Conservation (phyloP, 306 rosid genomes). For the Sesbania bispinosa region DNA sequence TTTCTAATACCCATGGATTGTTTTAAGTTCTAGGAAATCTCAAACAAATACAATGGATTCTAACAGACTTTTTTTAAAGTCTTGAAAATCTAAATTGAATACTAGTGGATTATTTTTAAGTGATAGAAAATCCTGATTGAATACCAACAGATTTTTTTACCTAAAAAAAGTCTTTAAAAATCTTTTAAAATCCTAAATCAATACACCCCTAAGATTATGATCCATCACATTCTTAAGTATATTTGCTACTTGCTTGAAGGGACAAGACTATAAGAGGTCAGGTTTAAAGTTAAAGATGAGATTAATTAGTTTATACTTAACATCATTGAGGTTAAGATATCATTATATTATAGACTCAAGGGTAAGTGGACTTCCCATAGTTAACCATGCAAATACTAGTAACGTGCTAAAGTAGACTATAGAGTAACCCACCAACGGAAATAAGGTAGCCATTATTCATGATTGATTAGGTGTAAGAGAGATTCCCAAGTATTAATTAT, state of each 20-base stretch:
- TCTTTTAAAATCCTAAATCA: too few relatives aligned
- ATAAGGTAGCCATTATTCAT: neutral
- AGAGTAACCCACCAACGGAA: neutral
- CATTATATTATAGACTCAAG: neutral
- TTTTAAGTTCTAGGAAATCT: too few relatives aligned
- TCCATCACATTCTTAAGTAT: neutral
- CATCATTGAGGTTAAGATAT: neutral
- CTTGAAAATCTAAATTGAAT: too few relatives aligned
- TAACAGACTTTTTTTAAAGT: too few relatives aligned
- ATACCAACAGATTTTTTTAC: too few relatives aligned
- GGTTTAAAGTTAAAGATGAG: neutral
- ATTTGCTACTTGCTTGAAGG: neutral
- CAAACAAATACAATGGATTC: too few relatives aligned
- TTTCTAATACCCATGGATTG: too few relatives aligned
- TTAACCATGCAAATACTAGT: neutral
- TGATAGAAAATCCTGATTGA: too few relatives aligned
- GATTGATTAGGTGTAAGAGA: neutral
- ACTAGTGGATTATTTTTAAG: too few relatives aligned
- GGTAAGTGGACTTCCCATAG: neutral
- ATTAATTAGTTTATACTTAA: neutral
- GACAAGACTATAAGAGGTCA: neutral
- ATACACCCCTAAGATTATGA: neutral
- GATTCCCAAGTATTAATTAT: constrained; percentile 1
- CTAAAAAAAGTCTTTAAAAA: too few relatives aligned
- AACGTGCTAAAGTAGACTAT: neutral